Base-by-base conservation (phyloP, 2,329 filamentous ascomycete species). In the Ophiostoma sp. region DNA sequence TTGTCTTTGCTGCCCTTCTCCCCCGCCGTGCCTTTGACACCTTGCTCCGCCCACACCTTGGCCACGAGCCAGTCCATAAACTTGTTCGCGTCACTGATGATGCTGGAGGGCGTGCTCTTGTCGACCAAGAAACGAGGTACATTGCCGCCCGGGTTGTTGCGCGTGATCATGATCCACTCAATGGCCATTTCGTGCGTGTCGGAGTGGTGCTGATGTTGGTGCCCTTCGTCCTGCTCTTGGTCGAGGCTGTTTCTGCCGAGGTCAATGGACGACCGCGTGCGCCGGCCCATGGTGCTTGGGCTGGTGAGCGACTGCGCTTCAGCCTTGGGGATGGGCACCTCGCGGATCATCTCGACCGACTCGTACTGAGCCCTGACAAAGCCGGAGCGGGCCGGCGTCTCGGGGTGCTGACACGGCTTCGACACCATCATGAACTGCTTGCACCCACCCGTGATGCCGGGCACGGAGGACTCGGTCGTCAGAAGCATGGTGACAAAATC, bases 51-150 rank as follows among this genome's bases (percentile, higher is more conserved):
- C 38, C 64, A 64, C 16, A 52, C 42, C 36, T 65, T 45, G 18
- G 80, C 75, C 7, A 79, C 79, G 42, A 85, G 74, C 93, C 93
- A 96, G 69, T 92, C 85, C 14, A 95, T 76, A 73, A 96, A 96
- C 76, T 93, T 95, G 67, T 84, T 84, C 0, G 92, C 90, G 76
- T 96, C 93, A 58, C 83, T 83, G 40, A 92, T 84, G 73, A 97
- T 95, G 47, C 91, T 91, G 11, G 84, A 87, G 0, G 93, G 93
- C 0, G 93, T 96, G 42, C 90, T 91, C 75, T 91, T 88, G 74
- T 96, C 93, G n/a, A 96, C 91, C 84, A 97, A 88, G 78, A 95
- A 96, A 14, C 91, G 85, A 0, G 93, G 93, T 18, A 97, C 93
- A 69, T 87, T 94, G 66, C 93, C 93, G 11, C 93, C 93, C 3